Base-by-base conservation (phyloP, 2,329 filamentous ascomycete species). In the Colletotrichum sp. region DNA sequence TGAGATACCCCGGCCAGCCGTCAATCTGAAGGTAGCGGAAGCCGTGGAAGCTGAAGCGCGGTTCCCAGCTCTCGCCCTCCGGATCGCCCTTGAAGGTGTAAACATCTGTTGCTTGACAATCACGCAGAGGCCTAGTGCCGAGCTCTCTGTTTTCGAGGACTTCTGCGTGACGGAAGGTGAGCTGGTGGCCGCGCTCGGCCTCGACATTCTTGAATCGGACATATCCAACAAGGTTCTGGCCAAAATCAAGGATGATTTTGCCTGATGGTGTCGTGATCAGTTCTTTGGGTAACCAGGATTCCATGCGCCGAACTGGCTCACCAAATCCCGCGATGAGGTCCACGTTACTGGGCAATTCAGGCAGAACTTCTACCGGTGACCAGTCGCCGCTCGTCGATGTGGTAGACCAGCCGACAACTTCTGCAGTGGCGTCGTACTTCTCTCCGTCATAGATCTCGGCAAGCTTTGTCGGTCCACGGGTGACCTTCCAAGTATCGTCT, bases 31-130 rank as follows among this genome's bases (percentile, higher is more conserved):
- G 87, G 74, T 87, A 90, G 36, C 88, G 83, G 74, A 90, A 90
- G 4, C 88, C 88, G 77, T 90, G 88, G 73, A 88, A 90, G 4
- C 87, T 90, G 78, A 89, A 90, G 1, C 80, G 82, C 1, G 88
- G 88, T 24, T 85, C 81, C 86, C 86, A 90, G 15, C 16, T 28
- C 21, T 77, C 71, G 5, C 67, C 72, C 2, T 43, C 79, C 60
- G 34, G 52, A 4, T 78, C 67, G 0, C 82, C 83, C 7, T 79
- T 78, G 67, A 74, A 77, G 8, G 84, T 82, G 21, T 85, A 71
- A 4, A 77, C 81, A 63, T 88, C 86, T 0, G 74, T 82, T 6
- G 82, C 82, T 69, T 83, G 82, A 16, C 85, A 85, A 13, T 71
- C 69, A 5, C 86, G 80, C 1, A 88, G 80, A 1, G 87, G 87